phyloP scores from a whole-genome alignment of 805 yeast genomes.

The Sungouiozyma intestinalis region DNA sequence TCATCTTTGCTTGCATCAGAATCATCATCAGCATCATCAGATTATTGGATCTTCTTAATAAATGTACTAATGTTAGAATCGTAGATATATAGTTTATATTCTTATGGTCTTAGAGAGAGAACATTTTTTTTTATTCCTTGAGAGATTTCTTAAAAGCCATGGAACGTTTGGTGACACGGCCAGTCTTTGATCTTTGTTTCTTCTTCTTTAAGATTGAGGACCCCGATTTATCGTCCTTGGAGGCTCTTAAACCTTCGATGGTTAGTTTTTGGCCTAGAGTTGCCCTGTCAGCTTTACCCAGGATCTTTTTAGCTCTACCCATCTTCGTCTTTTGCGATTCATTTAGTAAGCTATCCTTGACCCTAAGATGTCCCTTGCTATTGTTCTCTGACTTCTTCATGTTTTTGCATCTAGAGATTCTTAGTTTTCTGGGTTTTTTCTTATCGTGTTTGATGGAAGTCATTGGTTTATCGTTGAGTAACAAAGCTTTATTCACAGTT shows the following conservation, averaged over 20 bases:
- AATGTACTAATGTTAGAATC: constrained; percentile 1
- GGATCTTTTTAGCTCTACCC: constrained; percentile 66
- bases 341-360: constrained; percentile 29
- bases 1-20: neutral
- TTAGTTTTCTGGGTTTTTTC: constrained; percentile 47
- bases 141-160: constrained; percentile 31
- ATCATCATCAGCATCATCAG: neutral
- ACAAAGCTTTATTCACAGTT: constrained; percentile 70
- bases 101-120: neutral
- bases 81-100: neutral
- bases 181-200: constrained; percentile 36
- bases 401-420: constrained; percentile 64
- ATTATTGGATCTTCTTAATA: neutral
- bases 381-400: constrained; percentile 18
- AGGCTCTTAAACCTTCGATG: constrained; percentile 72
- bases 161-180: constrained; percentile 38
- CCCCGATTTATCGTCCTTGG: constrained; percentile 46
- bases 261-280: constrained; percentile 46
- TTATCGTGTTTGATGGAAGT: constrained; percentile 23
- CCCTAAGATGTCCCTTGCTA: constrained; percentile 8
- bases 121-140: constrained; percentile 3
- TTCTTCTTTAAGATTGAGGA: constrained; percentile 52
- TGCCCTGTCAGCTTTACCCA: constrained; percentile 73
- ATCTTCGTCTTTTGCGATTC: constrained; percentile 65
- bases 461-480: constrained; percentile 61